These are phyloP conservation scores for Kwoniella mangroviensis DNA, from an alignment of 768 basidiomycete genomes.

Conservation along the genomic window DNA sequence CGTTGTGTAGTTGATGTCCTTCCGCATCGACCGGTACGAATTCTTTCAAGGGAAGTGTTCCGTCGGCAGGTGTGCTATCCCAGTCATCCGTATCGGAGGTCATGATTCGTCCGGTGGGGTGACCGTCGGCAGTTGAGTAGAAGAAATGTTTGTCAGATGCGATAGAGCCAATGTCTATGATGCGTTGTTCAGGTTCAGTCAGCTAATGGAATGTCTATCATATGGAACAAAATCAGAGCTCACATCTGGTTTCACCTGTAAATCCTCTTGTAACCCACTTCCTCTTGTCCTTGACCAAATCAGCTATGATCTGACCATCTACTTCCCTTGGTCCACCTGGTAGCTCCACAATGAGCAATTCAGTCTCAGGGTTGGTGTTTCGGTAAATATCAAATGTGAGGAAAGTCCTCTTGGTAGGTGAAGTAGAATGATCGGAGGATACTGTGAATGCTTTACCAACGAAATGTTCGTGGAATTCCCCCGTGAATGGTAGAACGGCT, in stretches of 20 bases:
- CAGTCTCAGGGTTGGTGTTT: conserved; percentile 28
- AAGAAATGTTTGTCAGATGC: conserved; percentile 21
- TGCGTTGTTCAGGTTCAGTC: too few species aligned
- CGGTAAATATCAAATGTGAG: conserved; percentile 23
- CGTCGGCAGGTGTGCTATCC: conserved; percentile 5
- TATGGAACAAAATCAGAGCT: not conserved
- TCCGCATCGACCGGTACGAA: conserved; percentile 15
- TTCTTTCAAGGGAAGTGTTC: conserved; percentile 9
- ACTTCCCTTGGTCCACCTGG: conserved; percentile 2
- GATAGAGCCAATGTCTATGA: conserved; percentile 23
- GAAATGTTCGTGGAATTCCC: conserved; percentile 6
- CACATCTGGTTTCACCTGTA: conserved; percentile 25
- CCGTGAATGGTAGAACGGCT: conserved; percentile 17
- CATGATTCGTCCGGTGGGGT: conserved; percentile 21
- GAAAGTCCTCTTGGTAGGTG: conserved; percentile 1
- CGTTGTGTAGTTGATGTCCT: conserved; percentile 18
- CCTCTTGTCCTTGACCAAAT: conserved; percentile 7
- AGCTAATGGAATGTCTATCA: not conserved
- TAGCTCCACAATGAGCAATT: conserved; percentile 22
- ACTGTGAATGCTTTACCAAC: conserved; percentile 6
- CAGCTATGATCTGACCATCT: conserved; percentile 13
- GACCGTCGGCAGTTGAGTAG: conserved; percentile 20
- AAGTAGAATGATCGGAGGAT: conserved; percentile 3
- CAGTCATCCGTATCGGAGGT: conserved; percentile 7
- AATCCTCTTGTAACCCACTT: conserved; percentile 19